A percentile compares a stretch with the other conserved stretches of the same genome.
phyloP scores from a whole-genome alignment of 768 basidiomycete species.

The Russula emetica region DNA sequence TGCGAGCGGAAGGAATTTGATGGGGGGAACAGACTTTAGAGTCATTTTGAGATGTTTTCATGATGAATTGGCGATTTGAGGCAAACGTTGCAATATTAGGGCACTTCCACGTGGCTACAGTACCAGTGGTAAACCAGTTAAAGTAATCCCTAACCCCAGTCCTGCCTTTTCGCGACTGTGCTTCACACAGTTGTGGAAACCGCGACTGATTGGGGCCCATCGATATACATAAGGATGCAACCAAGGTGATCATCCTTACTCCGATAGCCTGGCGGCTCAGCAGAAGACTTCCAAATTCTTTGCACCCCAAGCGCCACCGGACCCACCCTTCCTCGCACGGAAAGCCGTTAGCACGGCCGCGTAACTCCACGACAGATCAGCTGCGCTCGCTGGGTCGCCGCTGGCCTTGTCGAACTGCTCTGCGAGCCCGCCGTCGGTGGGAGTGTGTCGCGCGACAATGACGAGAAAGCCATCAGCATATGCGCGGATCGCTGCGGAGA shows the following conservation, averaged over 20 bases:
- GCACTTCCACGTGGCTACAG: not conserved
- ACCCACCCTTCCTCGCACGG: constrained; percentile 38
- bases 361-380: constrained; percentile 71
- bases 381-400: constrained; percentile 50
- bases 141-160: not conserved
- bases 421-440: constrained; percentile 51
- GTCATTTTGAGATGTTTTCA: not conserved
- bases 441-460: constrained; percentile 56
- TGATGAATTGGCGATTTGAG: not conserved
- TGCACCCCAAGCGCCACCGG: constrained; percentile 61
- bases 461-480: constrained; percentile 27
- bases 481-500: not conserved
- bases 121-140: not conserved
- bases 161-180: not conserved
- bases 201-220: not conserved
- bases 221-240: not conserved
- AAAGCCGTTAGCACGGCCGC: constrained; percentile 60
- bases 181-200: not conserved
- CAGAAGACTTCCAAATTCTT: constrained; percentile 39
- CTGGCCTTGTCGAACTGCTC: constrained; percentile 51
- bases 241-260: not conserved
- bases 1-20: not conserved
- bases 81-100: not conserved
- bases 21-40: not conserved
- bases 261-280: not conserved